Conservation (phyloP, 2,329 filamentous ascomycete genomes). For the Aspergillus uvarum region DNA sequence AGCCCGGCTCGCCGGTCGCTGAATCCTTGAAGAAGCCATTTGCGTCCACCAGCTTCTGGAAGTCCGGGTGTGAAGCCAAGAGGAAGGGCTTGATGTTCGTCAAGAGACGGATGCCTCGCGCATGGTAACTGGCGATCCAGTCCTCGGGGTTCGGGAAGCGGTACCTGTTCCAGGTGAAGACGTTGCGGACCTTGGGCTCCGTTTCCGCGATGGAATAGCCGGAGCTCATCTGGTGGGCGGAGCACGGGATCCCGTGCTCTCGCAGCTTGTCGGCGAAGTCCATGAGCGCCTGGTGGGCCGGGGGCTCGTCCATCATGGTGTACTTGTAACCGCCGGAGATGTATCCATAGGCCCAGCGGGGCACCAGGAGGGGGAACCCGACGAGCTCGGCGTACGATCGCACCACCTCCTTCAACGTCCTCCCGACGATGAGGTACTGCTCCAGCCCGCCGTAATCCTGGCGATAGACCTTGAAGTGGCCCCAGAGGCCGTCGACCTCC, state of each 20-base stretch:
- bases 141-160: constrained; percentile 67
- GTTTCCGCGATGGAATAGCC: constrained; percentile 69
- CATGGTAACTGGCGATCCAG: constrained; percentile 63
- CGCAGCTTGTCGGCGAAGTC: constrained; percentile 62
- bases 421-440: constrained; percentile 67
- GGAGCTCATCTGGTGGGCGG: constrained; percentile 70
- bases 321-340: constrained; percentile 67
- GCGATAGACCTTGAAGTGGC: constrained; percentile 70
- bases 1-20: constrained; percentile 51
- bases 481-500: constrained; percentile 75
- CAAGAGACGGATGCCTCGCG: constrained; percentile 64
- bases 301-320: constrained; percentile 57
- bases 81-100: constrained; percentile 75
- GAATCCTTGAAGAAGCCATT: constrained; percentile 66
- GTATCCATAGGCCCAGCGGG: constrained; percentile 72
- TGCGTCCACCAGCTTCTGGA: constrained; percentile 57
- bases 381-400: constrained; percentile 65
- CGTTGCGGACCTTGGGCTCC: constrained; percentile 68
- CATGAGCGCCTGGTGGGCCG: constrained; percentile 57
- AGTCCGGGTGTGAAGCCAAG: constrained; percentile 65
- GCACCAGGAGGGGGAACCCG: constrained; percentile 66
- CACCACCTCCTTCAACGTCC: constrained; percentile 66
- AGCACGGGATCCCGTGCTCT: constrained; percentile 67
- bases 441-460: constrained; percentile 72
- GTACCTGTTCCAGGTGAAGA: constrained; percentile 70